Conservation (phyloP, 768 basidiomycete species). For the Lactifluus volemus region DNA sequence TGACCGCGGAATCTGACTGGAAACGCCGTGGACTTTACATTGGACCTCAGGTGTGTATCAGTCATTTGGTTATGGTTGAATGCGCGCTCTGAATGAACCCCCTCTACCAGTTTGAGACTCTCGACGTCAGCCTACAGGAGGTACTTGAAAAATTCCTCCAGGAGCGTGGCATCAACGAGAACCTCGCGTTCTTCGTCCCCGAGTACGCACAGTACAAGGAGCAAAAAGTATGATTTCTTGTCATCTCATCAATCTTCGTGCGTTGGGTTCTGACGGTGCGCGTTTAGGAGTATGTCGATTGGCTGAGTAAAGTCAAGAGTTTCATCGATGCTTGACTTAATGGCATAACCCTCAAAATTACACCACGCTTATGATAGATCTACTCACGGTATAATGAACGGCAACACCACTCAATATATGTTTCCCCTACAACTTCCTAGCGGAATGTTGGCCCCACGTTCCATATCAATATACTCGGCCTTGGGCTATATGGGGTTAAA, state of each 20-base stretch:
- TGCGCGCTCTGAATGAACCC: neutral
- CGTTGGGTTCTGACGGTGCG: neutral
- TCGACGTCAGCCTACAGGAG: conserved; percentile 81
- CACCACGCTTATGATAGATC: neutral
- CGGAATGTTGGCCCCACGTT: neutral
- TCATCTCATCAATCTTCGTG: neutral
- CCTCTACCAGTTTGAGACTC: conserved; percentile 65
- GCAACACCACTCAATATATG: conserved; percentile 9
- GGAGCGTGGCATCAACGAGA: conserved; percentile 84
- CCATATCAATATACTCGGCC: too few species aligned
- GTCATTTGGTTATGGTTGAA: neutral
- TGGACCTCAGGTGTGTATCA: conserved; percentile 64
- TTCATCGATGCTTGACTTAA: conserved; percentile 58
- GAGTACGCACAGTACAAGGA: conserved; percentile 88
- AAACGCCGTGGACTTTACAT: conserved; percentile 86
- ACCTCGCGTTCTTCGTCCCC: conserved; percentile 77
- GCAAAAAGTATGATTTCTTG: conserved; percentile 58
- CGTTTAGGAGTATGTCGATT: conserved; percentile 79
- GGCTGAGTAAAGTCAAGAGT: conserved; percentile 73
- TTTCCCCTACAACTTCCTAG: neutral
- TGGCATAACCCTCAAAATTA: conserved; percentile 7
- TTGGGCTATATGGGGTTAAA: too few species aligned
- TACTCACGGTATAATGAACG: conserved; percentile 1
- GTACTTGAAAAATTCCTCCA: conserved; percentile 85
- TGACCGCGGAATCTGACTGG: conserved; percentile 90